phyloP scores from a whole-genome alignment of 805 yeast genomes.

The Wickerhamiella cacticola region DNA sequence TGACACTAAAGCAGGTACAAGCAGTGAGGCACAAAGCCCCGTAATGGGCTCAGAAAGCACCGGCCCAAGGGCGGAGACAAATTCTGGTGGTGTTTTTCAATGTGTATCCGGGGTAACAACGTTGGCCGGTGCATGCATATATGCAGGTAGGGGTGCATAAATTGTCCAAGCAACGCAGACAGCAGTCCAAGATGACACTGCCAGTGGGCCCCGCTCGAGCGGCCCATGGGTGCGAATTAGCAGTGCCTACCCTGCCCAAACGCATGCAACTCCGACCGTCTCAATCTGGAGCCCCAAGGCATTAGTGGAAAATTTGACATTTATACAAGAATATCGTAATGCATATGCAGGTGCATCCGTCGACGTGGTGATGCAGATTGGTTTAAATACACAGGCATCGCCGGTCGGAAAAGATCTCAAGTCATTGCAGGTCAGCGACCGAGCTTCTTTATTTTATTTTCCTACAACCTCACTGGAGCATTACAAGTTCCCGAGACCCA shows the following conservation, averaged over 20 bases:
- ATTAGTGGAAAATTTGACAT: neutral
- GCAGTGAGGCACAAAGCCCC: no score
- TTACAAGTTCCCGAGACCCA: neutral
- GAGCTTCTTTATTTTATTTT: constrained; percentile 8
- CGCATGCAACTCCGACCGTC: neutral
- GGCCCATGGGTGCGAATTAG: no score
- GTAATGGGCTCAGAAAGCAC: no score
- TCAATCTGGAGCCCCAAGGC: neutral
- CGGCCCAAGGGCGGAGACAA: neutral
- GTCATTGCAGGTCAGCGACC: constrained; percentile 7
- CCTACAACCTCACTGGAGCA: neutral
- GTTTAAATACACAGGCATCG: constrained; percentile 9
- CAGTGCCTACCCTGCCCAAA: no score
- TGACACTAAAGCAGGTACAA: no score
- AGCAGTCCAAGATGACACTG: neutral
- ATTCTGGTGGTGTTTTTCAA: neutral
- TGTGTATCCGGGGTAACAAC: neutral
- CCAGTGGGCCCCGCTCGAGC: no score
- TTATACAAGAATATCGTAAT: constrained; percentile 10
- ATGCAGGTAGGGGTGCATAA: constrained; percentile 9
- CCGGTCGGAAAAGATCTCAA: neutral
- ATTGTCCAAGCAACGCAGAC: constrained; percentile 2
- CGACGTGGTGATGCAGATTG: constrained; percentile 11
- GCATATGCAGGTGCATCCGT: constrained; percentile 11
- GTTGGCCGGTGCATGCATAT: neutral